phyloP scores from a whole-genome alignment of 2,329 filamentous ascomycete species.

The Sphaerulina populicola region DNA sequence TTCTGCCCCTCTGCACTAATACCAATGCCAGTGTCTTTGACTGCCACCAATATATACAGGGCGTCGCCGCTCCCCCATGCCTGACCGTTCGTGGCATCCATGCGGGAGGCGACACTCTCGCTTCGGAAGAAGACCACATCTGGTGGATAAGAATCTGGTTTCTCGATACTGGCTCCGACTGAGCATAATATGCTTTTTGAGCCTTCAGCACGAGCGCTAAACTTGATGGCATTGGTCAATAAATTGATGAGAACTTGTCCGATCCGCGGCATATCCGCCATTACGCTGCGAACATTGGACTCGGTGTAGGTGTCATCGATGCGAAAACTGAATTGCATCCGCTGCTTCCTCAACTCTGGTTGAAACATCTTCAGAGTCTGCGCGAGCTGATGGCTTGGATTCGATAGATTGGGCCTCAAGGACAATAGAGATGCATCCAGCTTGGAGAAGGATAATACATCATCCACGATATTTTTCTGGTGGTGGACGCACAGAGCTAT shows the following conservation, averaged over 20 bases:
- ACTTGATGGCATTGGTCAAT: conserved; percentile 31
- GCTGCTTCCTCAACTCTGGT: conserved; percentile 29
- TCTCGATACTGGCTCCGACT: conserved; percentile 25
- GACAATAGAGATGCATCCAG: conserved; percentile 30
- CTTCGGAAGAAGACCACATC: conserved; percentile 39
- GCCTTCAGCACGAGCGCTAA: conserved; percentile 24
- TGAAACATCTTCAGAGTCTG: conserved; percentile 32
- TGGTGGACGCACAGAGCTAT: conserved; percentile 40
- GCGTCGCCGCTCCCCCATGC: conserved; percentile 38
- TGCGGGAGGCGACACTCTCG: conserved; percentile 32
- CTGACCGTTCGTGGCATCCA: conserved; percentile 35
- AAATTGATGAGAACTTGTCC: conserved; percentile 23
- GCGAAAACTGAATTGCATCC: conserved; percentile 25
- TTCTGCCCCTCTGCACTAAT: conserved; percentile 36
- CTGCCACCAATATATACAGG: conserved; percentile 40
- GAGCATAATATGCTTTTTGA: conserved; percentile 23
- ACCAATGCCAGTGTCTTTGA: conserved; percentile 39
- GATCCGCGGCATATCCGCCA: conserved; percentile 27
- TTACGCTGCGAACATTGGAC: conserved; percentile 18
- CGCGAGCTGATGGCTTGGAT: conserved; percentile 25
- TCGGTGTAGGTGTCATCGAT: conserved; percentile 27
- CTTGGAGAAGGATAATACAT: conserved; percentile 34
- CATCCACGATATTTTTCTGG: conserved; percentile 37
- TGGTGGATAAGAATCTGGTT: conserved; percentile 38
- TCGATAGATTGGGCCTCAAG: conserved; percentile 23